Conservation (phyloP, 164 flowering plant species). For the Pachysandra terminalis region DNA sequence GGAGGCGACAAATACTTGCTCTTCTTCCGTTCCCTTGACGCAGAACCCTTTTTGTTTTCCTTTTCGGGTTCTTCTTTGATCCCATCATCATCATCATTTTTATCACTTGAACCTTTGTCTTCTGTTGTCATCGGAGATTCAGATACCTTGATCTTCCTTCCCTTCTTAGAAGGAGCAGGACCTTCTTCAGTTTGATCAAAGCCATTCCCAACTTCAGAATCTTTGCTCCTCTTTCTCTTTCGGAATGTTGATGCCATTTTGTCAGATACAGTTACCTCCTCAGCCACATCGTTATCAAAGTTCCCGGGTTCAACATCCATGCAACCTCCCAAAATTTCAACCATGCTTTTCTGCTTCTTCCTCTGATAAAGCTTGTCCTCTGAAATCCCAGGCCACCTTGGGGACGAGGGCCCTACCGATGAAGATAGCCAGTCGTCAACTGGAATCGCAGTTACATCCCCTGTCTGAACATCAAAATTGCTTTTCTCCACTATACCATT, state of each 20-base stretch:
- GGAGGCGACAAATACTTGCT: slow-evolving; percentile 88
- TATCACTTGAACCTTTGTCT: slow-evolving; percentile 9
- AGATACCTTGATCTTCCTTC: slow-evolving; percentile 10
- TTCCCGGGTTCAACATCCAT: slow-evolving; percentile 16
- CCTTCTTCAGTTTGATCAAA: slow-evolving; percentile 16
- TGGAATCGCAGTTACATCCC: slow-evolving; percentile 13
- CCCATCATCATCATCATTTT: slow-evolving; percentile 18
- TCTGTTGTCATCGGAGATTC: slow-evolving; percentile 16
- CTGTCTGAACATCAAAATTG: slow-evolving; percentile 14
- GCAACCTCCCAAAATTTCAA: slow-evolving; percentile 20
- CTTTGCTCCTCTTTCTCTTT: slow-evolving; percentile 23
- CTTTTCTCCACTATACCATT: neutral
- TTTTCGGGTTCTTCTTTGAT: slow-evolving; percentile 22
- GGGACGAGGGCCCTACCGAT: slow-evolving; percentile 11
- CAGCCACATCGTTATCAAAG: slow-evolving; percentile 8
- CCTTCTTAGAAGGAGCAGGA: slow-evolving; percentile 8
- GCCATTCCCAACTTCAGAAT: slow-evolving; percentile 11
- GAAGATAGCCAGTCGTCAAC: slow-evolving; percentile 33
- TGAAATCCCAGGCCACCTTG: slow-evolving; percentile 13
- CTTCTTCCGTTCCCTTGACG: slow-evolving; percentile 64
- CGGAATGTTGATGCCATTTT: slow-evolving; percentile 7
- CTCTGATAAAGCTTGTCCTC: slow-evolving; percentile 32
- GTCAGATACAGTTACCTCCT: slow-evolving; percentile 7
- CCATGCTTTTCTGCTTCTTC: slow-evolving; percentile 44
- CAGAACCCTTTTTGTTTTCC: slow-evolving; percentile 25